Evolutionary conservation across 257 asterid species (phyloP).

Genomic region (Petunia axillaris): DNA sequence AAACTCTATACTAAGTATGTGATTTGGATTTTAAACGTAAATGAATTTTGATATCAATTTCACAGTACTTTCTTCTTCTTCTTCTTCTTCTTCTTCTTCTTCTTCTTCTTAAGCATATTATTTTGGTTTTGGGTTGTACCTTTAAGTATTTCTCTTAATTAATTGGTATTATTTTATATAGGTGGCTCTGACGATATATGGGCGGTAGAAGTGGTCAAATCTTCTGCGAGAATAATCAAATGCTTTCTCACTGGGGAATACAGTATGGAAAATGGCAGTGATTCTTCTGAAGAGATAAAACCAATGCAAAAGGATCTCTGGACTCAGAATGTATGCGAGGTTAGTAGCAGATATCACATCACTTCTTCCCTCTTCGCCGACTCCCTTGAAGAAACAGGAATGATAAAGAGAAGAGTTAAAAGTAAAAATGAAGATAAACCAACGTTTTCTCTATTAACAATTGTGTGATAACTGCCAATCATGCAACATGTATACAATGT

Average conservation of each 20-base stretch:
- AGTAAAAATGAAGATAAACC: constrained; percentile 10
- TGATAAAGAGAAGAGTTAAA: not conserved
- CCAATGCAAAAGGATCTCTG: constrained; percentile 64
- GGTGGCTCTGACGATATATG: constrained; percentile 59
- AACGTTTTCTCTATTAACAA: not conserved
- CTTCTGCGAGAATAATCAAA: constrained; percentile 53
- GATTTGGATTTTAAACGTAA: not conserved
- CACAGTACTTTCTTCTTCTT: not conserved
- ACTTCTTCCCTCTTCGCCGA: not conserved
- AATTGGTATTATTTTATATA: constrained; percentile 23
- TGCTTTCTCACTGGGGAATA: constrained; percentile 50
- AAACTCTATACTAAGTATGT: constrained; percentile 58
- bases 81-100: not conserved
- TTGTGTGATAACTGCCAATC: not conserved
- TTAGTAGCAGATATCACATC: constrained; percentile 30
- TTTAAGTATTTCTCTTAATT: constrained; percentile 1
- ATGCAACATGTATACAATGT: not conserved
- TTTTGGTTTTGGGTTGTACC: not conserved
- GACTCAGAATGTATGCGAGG: constrained; percentile 77
- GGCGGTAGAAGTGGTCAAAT: constrained; percentile 68
- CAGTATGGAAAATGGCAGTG: constrained; percentile 31
- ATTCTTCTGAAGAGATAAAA: constrained; percentile 34
- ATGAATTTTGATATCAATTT: not conserved
- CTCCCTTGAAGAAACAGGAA: not conserved
- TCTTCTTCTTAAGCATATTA: not conserved